phyloP scores from a whole-genome alignment of 1,284 basidiomycete genomes.

The Gomphus bonarii region DNA sequence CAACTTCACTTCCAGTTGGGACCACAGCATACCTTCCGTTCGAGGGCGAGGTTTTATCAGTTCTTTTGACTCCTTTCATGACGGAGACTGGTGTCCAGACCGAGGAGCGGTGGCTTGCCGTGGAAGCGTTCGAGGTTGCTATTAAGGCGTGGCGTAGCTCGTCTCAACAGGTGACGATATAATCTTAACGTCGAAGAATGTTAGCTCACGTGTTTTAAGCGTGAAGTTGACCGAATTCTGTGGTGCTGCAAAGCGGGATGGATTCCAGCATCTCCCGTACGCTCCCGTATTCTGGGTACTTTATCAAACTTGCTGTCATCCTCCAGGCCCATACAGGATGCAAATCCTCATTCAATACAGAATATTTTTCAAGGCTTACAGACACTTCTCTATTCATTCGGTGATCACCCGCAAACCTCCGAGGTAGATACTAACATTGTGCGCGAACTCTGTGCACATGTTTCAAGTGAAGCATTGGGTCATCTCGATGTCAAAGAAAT shows the following conservation, averaged over 20 bases:
- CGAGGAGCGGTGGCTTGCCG: slow-evolving; percentile 43
- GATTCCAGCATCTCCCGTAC: slow-evolving; percentile 26
- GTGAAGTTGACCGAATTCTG: slow-evolving; percentile 43
- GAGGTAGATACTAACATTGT: slow-evolving; percentile 20
- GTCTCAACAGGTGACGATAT: slow-evolving; percentile 33
- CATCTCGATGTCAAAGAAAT: slow-evolving; percentile 22
- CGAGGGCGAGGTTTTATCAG: slow-evolving; percentile 47
- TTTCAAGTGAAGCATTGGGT: slow-evolving; percentile 23
- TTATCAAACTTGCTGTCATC: slow-evolving; percentile 41
- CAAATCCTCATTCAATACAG: slow-evolving; percentile 38
- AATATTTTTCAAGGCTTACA: slow-evolving; percentile 43
- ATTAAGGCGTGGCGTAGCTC: slow-evolving; percentile 43
- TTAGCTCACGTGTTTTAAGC: slow-evolving; percentile 23
- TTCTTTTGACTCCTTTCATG: slow-evolving; percentile 47
- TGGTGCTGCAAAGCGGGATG: slow-evolving; percentile 58
- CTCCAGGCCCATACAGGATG: slow-evolving; percentile 29
- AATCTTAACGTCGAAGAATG: neutral
- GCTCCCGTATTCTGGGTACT: slow-evolving; percentile 37
- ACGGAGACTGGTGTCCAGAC: slow-evolving; percentile 27
- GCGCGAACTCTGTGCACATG: slow-evolving; percentile 20
- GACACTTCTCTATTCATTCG: slow-evolving; percentile 27
- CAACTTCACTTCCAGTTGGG: slow-evolving; percentile 18
- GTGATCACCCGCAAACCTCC: slow-evolving; percentile 12
- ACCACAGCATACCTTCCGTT: slow-evolving; percentile 32
- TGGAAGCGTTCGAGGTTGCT: slow-evolving; percentile 51